Conservation (phyloP, 2,329 filamentous ascomycete species). For the Iodosphaeria phyllophila region DNA sequence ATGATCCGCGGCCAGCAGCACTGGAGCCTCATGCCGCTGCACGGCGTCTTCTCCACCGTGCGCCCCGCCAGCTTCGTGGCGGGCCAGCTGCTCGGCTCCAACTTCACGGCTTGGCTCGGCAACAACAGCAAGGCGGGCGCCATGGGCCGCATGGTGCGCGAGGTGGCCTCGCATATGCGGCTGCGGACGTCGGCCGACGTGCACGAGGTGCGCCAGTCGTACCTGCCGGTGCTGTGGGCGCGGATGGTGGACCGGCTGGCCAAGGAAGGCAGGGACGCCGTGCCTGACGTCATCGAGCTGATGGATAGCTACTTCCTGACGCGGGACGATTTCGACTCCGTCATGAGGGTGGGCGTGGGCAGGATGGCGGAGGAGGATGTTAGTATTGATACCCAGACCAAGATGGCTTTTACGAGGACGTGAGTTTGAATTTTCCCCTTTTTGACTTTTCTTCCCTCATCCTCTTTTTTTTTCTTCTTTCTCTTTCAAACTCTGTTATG, state of each 20-base stretch:
- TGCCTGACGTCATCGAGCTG: slow-evolving; percentile 70
- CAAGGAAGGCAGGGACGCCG: slow-evolving; percentile 61
- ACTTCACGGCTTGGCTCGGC: slow-evolving; percentile 83
- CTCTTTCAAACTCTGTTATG: slow-evolving; percentile 7
- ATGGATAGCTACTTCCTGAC: slow-evolving; percentile 98
- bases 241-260: slow-evolving; percentile 59
- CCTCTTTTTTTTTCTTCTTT: not conserved
- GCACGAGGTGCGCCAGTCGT: slow-evolving; percentile 87
- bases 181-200: slow-evolving; percentile 77
- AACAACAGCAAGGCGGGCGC: slow-evolving; percentile 79
- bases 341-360: slow-evolving; percentile 80
- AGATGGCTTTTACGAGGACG: slow-evolving; percentile 74
- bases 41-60: slow-evolving; percentile 90
- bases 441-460: slow-evolving; percentile 1
- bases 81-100: slow-evolving; percentile 55
- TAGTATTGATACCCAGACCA: slow-evolving; percentile 69
- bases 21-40: slow-evolving; percentile 94
- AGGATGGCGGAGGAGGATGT: slow-evolving; percentile 58
- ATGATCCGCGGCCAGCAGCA: slow-evolving; percentile 99
- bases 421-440: slow-evolving; percentile 28
- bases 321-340: slow-evolving; percentile 82
- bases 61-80: slow-evolving; percentile 74
- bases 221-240: slow-evolving; percentile 75
- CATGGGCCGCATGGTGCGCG: slow-evolving; percentile 66
- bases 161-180: slow-evolving; percentile 95